A percentile compares a stretch with the other conserved stretches of the same genome.
Evolutionary conservation across 768 basidiomycete genomes (phyloP).

Genomic region (Kwoniella bestiolae): DNA sequence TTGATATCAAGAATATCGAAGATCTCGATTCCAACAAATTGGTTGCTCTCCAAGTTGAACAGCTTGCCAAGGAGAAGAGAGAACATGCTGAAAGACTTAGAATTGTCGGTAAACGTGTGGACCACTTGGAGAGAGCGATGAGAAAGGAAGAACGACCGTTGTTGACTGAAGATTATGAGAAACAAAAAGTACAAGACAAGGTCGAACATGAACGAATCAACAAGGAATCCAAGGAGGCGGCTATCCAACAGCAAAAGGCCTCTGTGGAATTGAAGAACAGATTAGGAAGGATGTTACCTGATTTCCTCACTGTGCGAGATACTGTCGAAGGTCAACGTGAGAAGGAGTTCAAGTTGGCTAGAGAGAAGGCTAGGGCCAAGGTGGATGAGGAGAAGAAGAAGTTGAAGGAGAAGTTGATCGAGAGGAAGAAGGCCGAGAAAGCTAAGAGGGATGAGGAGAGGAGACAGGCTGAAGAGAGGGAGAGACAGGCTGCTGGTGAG

Average conservation of each 20-base stretch:
- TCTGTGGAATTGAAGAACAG: conserved; percentile 76
- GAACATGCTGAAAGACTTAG: conserved; percentile 80
- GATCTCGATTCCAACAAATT: conserved; percentile 82
- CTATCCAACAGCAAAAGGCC: conserved; percentile 66
- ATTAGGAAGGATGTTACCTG: conserved; percentile 71
- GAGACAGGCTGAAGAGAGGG: conserved; percentile 47
- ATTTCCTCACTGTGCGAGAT: conserved; percentile 66
- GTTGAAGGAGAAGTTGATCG: conserved; percentile 65
- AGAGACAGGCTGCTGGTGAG: conserved; percentile 48
- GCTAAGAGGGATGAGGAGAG: conserved; percentile 59
- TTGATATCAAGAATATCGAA: conserved; percentile 77
- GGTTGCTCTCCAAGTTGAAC: conserved; percentile 87
- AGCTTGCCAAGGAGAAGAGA: conserved; percentile 95
- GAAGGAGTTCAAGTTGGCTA: conserved; percentile 69
- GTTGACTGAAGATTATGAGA: conserved; percentile 80
- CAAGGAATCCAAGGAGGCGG: conserved; percentile 64
- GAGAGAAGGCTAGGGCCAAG: conserved; percentile 67
- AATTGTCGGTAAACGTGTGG: conserved; percentile 83
- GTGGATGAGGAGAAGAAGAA: conserved; percentile 84
- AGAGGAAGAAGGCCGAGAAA: conserved; percentile 67
- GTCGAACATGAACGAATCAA: conserved; percentile 70
- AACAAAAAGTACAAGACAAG: conserved; percentile 78
- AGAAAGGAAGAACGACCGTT: conserved; percentile 90
- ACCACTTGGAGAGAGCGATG: conserved; percentile 92
- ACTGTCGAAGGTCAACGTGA: conserved; percentile 65